Percentiles rank a stretch among this genome's conserved stretches.
phyloP scores from a whole-genome alignment of 177 flowering plant genomes.

The Vitis hybrid region DNA sequence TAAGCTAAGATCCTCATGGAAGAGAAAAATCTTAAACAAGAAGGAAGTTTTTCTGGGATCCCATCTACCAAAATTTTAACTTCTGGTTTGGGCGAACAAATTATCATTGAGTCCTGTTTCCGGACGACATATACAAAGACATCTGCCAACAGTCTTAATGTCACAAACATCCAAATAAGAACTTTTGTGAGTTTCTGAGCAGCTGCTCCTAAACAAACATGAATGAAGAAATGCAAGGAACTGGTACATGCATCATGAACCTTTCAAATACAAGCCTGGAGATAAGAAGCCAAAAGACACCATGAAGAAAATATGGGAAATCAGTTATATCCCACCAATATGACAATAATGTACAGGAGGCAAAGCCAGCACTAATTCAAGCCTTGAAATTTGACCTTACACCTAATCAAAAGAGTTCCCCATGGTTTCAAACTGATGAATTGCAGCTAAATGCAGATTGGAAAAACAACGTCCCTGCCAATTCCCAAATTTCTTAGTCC shows the following conservation, averaged over 20 bases:
- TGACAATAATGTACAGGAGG: background rate
- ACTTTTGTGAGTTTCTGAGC: background rate
- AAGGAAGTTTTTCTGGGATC: no score
- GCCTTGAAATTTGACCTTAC: background rate
- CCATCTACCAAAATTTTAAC: no score
- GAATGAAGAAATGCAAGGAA: background rate
- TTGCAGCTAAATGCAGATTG: background rate
- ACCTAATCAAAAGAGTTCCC: background rate
- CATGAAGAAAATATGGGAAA: background rate
- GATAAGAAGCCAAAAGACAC: background rate
- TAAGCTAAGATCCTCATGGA: background rate
- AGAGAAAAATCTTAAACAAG: background rate
- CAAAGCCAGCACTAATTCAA: background rate
- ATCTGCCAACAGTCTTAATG: background rate
- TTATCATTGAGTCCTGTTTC: no score
- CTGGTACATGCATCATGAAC: background rate
- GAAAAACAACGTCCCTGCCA: background rate
- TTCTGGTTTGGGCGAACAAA: no score
- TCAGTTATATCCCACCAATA: background rate
- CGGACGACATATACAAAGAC: no score
- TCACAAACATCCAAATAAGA: background rate
- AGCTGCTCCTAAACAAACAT: background rate
- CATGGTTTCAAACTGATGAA: background rate
- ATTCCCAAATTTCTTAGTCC: background rate
- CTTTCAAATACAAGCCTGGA: background rate